phyloP scores from a whole-genome alignment of 2,329 filamentous ascomycete species.

The Aspergillus latus region DNA sequence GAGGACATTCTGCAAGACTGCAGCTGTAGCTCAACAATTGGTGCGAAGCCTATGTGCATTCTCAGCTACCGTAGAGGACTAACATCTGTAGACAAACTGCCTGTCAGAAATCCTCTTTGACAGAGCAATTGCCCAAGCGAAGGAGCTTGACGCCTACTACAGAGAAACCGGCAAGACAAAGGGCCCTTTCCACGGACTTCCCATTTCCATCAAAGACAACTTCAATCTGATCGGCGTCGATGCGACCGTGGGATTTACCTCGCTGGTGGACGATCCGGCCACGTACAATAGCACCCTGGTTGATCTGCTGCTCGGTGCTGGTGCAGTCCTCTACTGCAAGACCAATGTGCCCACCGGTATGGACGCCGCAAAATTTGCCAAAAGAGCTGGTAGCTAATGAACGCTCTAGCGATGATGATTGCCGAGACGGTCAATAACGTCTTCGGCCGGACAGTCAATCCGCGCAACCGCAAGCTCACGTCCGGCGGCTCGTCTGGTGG shows the following conservation, averaged over 20 bases:
- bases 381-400: neutral
- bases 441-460: conserved; percentile 43
- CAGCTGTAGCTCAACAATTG: conserved; percentile 56
- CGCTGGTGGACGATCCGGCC: conserved; percentile 20
- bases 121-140: conserved; percentile 53
- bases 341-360: conserved; percentile 35
- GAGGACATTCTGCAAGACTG: conserved; percentile 55
- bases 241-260: conserved; percentile 24
- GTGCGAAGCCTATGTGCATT: conserved; percentile 29
- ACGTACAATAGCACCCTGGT: conserved; percentile 34
- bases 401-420: conserved; percentile 42
- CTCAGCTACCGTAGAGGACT: neutral
- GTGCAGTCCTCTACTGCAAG: conserved; percentile 46
- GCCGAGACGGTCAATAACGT: conserved; percentile 45
- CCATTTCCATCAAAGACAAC: conserved; percentile 45
- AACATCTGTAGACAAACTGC: conserved; percentile 54
- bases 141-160: conserved; percentile 54
- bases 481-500: conserved; percentile 40
- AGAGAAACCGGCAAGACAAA: conserved; percentile 37
- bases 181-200: conserved; percentile 44
- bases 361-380: neutral
- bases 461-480: conserved; percentile 34
- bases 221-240: conserved; percentile 34
- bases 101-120: conserved; percentile 59
- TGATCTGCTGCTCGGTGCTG: conserved; percentile 40